Evolutionary conservation across 352 stramenopile species (phyloP), one percentile per base, ranked within the genome.

Genomic region (Pythium brachiatum): DNA sequence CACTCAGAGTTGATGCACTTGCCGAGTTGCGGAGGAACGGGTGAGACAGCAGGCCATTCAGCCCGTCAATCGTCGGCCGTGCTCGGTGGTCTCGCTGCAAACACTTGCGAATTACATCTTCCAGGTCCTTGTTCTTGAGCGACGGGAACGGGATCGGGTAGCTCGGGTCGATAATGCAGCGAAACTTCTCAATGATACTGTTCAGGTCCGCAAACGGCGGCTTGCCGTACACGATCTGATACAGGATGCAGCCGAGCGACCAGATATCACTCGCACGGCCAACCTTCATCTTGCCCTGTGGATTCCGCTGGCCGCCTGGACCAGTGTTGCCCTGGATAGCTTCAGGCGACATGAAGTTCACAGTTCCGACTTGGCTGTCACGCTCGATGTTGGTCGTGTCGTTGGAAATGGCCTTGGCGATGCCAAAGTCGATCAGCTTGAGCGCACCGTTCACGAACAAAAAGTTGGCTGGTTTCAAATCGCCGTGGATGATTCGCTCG

Each of bases 391-490:
- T 99, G 1, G 94, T 98, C 51, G 96, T 98, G 64, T 99, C 96
- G 61, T 98, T 97, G 29, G 82, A 96, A 66, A 99, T 99, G n/a
- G 94, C 91, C 60, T 98, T 98, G 7, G 97, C 97, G 59, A 99
- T 99, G 32, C 97, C 97, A 69, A 99, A 99, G 72, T 99, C 97
- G 59, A 99, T 99, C 0, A 99, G 78, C 68, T 99, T 99, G 20
- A 99, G 79, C 1, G 83, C 81, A 20, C 96, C 96, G 47, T 97
- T 94, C 27, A 98, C 95, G 72, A 98, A 98, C 48, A 99, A 71
- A 68, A 99, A 99, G 65, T 99, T 99, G 26, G 93, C 94, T 13
- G 93, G 93, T 73, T 98, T 98, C 20, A 99, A 75, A 73, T 98
- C 96, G 57, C 82, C 81, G 41, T 93, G 84, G 68, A 99, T 98